phyloP scores from a whole-genome alignment of 2,329 filamentous ascomycete species.

The Fusarium poae region DNA sequence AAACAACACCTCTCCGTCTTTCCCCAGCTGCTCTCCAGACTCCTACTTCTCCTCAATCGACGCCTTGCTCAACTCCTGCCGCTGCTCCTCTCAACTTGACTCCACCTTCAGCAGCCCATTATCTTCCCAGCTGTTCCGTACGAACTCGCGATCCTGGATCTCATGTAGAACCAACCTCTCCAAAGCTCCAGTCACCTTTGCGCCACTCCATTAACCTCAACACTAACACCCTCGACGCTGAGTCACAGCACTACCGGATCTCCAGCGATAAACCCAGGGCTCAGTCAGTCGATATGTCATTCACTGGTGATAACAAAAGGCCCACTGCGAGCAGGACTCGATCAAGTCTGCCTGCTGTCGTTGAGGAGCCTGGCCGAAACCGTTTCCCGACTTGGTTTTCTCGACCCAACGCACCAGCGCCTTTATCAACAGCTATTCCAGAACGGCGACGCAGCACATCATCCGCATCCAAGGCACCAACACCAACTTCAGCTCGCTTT shows the following conservation, averaged over 20 bases:
- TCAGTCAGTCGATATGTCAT: conserved; percentile 52
- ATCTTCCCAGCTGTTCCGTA: conserved; percentile 36
- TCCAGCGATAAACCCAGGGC: conserved; percentile 27
- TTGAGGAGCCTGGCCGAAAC: conserved; percentile 40
- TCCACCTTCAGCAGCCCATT: conserved; percentile 35
- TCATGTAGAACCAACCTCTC: conserved; percentile 49
- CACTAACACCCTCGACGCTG: conserved; percentile 24
- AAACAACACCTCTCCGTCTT: conserved; percentile 39
- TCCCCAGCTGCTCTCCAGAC: conserved; percentile 36
- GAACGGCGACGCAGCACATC: conserved; percentile 37
- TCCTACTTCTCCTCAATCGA: conserved; percentile 29
- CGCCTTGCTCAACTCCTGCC: conserved; percentile 23
- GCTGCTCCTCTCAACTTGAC: conserved; percentile 28
- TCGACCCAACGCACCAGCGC: conserved; percentile 32
- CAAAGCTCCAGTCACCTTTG: conserved; percentile 51
- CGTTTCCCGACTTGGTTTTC: conserved; percentile 45
- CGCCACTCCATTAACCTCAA: conserved; percentile 50
- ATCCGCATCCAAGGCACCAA: conserved; percentile 54
- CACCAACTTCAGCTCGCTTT: conserved; percentile 56
- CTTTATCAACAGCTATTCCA: conserved; percentile 32
- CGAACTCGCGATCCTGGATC: conserved; percentile 44
- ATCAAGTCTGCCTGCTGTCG: conserved; percentile 25
- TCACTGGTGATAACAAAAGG: conserved; percentile 50
- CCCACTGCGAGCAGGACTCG: conserved; percentile 19
- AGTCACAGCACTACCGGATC: conserved; percentile 31